Conservation (phyloP, 352 stramenopile species). For the Pythium biforme region DNA sequence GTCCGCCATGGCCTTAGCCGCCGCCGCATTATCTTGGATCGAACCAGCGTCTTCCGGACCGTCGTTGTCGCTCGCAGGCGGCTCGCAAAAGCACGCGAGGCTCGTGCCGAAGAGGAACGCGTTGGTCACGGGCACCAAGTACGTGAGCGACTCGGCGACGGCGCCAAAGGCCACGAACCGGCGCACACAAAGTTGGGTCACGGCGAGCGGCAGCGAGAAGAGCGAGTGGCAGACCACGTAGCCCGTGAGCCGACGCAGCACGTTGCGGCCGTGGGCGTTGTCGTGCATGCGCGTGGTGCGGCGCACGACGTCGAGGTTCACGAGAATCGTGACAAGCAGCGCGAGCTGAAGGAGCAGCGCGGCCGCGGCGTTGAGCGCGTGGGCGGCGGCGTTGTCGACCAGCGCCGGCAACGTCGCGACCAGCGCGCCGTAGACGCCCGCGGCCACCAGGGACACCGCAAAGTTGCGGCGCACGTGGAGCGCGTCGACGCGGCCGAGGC, state of each 20-base stretch:
- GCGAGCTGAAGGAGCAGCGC: conserved; percentile 46
- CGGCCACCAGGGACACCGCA: conserved; percentile 43
- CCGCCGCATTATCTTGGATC: neutral
- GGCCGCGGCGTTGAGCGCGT: conserved; percentile 44
- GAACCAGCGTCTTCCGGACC: neutral
- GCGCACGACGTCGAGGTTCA: conserved; percentile 50
- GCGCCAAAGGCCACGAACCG: conserved; percentile 34
- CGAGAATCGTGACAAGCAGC: conserved; percentile 41
- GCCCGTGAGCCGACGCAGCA: conserved; percentile 50
- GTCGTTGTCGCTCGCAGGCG: neutral
- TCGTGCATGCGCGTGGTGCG: conserved; percentile 46
- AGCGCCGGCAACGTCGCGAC: conserved; percentile 38
- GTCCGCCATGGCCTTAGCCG: neutral
- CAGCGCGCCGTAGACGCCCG: conserved; percentile 55
- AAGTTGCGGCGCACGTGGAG: conserved; percentile 52
- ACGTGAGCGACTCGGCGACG: conserved; percentile 55
- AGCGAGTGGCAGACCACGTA: conserved; percentile 39
- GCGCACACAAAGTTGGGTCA: conserved; percentile 37
- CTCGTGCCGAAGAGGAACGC: conserved; percentile 67
- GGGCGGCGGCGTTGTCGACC: conserved; percentile 25
- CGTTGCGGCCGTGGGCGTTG: conserved; percentile 51
- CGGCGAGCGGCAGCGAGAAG: conserved; percentile 53
- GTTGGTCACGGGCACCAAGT: conserved; percentile 57
- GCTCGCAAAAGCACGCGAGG: conserved; percentile 39
- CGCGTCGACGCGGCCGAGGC: conserved; percentile 50